These are phyloP conservation scores for Solanum peruvianum DNA, from an alignment of 257 asterid species.

Conservation along the genomic window DNA sequence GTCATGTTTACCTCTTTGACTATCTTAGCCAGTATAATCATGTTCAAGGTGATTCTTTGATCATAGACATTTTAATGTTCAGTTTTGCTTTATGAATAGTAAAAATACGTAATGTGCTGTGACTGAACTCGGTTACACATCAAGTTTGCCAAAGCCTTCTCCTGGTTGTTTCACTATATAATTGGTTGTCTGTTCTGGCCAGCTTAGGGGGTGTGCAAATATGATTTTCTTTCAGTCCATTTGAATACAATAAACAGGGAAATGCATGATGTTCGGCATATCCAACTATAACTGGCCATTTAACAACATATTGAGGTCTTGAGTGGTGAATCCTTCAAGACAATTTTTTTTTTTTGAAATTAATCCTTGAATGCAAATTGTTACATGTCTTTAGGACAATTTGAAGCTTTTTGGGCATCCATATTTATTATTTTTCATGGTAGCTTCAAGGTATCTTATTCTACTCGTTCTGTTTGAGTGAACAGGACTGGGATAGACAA, in stretches of 20 bases:
- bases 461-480: neutral
- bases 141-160: neutral
- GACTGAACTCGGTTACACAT: neutral
- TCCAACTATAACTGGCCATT: neutral
- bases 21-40: conserved; percentile 88
- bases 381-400: neutral
- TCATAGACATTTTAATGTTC: neutral
- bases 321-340: neutral
- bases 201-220: neutral
- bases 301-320: neutral
- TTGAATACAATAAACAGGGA: neutral
- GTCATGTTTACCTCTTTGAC: conserved; percentile 25
- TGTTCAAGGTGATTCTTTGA: conserved; percentile 78
- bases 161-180: neutral
- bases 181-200: neutral
- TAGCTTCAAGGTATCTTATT: neutral
- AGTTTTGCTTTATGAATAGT: neutral
- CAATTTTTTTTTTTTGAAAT: too few species aligned
- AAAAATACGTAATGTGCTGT: neutral
- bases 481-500: conserved; percentile 96
- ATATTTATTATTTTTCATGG: neutral
- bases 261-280: neutral
- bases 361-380: neutral
- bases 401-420: neutral
- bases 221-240: neutral